These are phyloP conservation scores for Penicillium sp. DNA, from an alignment of 2,329 filamentous ascomycete species.

Conservation along the genomic window DNA sequence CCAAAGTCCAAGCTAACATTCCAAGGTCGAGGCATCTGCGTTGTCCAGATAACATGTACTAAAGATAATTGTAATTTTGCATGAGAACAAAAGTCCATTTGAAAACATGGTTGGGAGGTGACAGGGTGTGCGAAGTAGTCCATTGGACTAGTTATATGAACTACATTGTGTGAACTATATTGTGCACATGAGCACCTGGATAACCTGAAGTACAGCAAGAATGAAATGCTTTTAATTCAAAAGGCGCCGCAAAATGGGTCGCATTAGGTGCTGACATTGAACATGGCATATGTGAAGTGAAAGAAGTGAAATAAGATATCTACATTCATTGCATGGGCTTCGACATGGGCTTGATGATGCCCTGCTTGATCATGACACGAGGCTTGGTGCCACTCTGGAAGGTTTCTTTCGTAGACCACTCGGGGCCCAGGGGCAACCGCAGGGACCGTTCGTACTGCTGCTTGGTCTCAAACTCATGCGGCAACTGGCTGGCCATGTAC, in stretches of 20 bases:
- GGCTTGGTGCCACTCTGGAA: slow-evolving; percentile 90
- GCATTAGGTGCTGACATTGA: slow-evolving; percentile 1
- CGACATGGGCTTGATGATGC: slow-evolving; percentile 81
- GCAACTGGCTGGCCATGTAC: slow-evolving; percentile 79
- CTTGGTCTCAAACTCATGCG: slow-evolving; percentile 83
- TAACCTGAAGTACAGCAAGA: background rate
- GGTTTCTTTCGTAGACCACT: slow-evolving; percentile 95
- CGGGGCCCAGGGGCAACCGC: slow-evolving; percentile 81
- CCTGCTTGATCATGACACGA: slow-evolving; percentile 84
- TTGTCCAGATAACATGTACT: background rate
- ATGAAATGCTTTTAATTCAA: slow-evolving; percentile 5
- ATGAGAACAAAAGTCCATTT: slow-evolving; percentile 7
- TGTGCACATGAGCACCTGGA: background rate
- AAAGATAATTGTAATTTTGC: background rate
- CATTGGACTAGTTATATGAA: too few species aligned
- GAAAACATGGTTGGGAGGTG: background rate
- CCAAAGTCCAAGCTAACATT: slow-evolving; percentile 11
- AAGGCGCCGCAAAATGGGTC: slow-evolving; percentile 1
- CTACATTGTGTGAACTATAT: background rate
- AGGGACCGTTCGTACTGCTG: slow-evolving; percentile 89
- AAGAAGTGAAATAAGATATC: slow-evolving; percentile 7
- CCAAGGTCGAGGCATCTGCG: background rate
- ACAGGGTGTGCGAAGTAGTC: background rate
- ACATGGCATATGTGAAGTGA: slow-evolving; percentile 4
- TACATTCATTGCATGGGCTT: slow-evolving; percentile 61